A percentile compares a stretch with the other conserved stretches of the same genome.
phyloP scores from a whole-genome alignment of 2,329 filamentous ascomycete species.

The Penicillium sp. region DNA sequence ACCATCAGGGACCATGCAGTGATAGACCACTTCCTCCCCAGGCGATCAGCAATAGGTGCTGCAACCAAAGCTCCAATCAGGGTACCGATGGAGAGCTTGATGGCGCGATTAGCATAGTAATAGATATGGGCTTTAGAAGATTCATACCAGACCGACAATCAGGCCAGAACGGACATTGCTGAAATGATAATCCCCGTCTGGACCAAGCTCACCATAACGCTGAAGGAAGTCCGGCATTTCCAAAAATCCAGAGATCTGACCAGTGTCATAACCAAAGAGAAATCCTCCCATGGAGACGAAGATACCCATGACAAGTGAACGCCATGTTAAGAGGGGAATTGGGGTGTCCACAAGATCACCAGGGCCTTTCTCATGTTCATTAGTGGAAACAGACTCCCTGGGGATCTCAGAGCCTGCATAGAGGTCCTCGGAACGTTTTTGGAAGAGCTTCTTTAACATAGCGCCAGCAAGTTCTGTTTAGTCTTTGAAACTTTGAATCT shows the following conservation, averaged over 20 bases:
- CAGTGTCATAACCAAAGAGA: slow-evolving; percentile 46
- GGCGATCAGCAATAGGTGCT: slow-evolving; percentile 44
- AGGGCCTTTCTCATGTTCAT: slow-evolving; percentile 21
- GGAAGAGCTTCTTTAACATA: slow-evolving; percentile 20
- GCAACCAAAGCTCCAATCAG: slow-evolving; percentile 45
- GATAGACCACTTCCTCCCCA: slow-evolving; percentile 47
- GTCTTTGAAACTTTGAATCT: neutral
- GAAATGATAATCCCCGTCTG: slow-evolving; percentile 38
- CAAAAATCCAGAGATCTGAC: slow-evolving; percentile 48
- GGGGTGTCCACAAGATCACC: slow-evolving; percentile 22
- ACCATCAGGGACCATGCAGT: slow-evolving; percentile 43
- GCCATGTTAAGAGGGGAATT: slow-evolving; percentile 37
- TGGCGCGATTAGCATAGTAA: neutral
- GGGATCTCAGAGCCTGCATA: slow-evolving; percentile 7
- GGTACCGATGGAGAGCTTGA: slow-evolving; percentile 46
- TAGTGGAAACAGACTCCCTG: slow-evolving; percentile 21
- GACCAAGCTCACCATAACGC: slow-evolving; percentile 37
- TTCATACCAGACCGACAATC: slow-evolving; percentile 43
- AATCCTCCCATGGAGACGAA: slow-evolving; percentile 52
- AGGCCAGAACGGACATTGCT: slow-evolving; percentile 45
- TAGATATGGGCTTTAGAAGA: neutral
- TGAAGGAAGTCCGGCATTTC: slow-evolving; percentile 44
- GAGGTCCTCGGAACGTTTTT: slow-evolving; percentile 17
- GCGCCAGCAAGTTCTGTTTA: slow-evolving; percentile 1
- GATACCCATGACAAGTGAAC: slow-evolving; percentile 35